Conservation (phyloP, 176 grass and related monocot genomes). For the Lolium perenne region DNA sequence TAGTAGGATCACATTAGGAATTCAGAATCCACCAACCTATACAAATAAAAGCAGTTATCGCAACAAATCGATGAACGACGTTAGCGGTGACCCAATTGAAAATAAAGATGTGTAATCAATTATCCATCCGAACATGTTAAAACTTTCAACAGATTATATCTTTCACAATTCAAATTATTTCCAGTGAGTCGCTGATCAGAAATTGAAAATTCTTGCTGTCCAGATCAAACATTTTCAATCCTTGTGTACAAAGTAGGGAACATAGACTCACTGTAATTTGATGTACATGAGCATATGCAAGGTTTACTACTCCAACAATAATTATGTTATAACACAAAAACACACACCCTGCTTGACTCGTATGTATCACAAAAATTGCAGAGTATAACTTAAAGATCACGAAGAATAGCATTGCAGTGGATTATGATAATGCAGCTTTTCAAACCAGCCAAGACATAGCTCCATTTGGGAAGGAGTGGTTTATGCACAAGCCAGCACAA, state of each 20-base stretch:
- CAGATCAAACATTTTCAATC: background rate
- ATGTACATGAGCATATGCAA: constrained; percentile 10
- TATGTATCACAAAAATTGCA: constrained; percentile 22
- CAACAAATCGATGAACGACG: background rate
- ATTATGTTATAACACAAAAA: background rate
- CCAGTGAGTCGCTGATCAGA: background rate
- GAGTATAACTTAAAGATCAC: background rate
- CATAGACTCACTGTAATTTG: background rate
- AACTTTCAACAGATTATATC: background rate
- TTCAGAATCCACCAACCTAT: constrained; percentile 16
- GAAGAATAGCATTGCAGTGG: background rate
- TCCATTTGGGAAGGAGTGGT: background rate
- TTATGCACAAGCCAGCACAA: background rate
- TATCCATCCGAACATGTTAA: background rate
- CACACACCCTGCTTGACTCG: background rate
- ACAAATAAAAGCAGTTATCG: constrained; percentile 1
- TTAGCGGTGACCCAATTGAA: background rate
- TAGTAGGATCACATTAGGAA: constrained; percentile 30
- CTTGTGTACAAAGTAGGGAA: background rate
- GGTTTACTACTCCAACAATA: background rate
- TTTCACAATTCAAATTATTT: background rate
- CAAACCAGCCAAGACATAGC: background rate
- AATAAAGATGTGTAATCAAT: background rate
- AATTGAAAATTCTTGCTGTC: background rate
- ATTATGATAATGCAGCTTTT: background rate